Evolutionary conservation across 352 stramenopile species (phyloP), one percentile per base, ranked within the genome.

Genomic region (Pilasporangium apinafurcum): DNA sequence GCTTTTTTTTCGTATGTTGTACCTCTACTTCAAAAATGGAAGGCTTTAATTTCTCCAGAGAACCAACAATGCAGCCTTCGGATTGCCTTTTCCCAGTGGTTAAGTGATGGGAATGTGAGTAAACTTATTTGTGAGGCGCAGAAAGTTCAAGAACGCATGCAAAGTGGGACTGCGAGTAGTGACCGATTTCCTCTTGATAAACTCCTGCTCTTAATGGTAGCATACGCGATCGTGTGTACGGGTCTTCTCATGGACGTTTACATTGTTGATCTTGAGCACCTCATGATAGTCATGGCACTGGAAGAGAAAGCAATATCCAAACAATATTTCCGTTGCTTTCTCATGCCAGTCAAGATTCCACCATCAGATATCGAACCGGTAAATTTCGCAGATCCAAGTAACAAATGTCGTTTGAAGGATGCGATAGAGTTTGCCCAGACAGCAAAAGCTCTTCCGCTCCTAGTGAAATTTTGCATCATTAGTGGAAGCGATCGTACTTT

Each of bases 221-320:
- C 55, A 6, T 68, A 69, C 35, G 41, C 44, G 21, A 40, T 59
- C 16, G 22, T 43, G 10, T 69, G 59, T 43, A 56, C 31, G 18
- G 46, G 12, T 9, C 38, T 73, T 12, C 24, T 37, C 17, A 30
- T 59, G 9, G 49, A 53, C 29, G 48, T 33, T 18, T 37, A 62
- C 12, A 17, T 44, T n/a, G 25, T 69, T 22, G 43, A 73, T 38
- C n/a, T 73, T 24, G 32, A 51, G 4, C 59, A 65, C 8, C 12
- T 34, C 3, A 10, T 37, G 4, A 27, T 33, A 4, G 2, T 44
- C 21, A 27, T 40, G 28, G 26, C 24, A 5, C 30, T 53, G 12
- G 24, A 33, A 2, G 2, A 3, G 7, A 37, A 4, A 21, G 14
- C 12, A 10, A 2, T 2, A 4, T 32, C 16, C 29, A 35, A n/a